Evolutionary conservation across 495 filamentous ascomycete species (phyloP).

Genomic region (Jackrogersella multiformis): DNA sequence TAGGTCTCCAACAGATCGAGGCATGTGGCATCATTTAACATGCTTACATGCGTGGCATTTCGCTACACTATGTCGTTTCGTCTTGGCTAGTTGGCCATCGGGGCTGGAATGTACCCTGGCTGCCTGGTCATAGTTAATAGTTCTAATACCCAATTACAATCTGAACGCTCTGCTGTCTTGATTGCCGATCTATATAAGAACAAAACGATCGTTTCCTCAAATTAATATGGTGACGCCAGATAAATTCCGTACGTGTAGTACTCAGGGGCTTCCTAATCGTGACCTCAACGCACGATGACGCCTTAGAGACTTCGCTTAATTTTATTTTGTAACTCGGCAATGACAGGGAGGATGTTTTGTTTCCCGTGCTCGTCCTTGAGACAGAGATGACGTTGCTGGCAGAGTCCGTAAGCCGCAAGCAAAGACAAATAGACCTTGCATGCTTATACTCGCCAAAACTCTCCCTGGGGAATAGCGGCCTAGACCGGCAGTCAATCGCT

Average conservation of each 20-base stretch:
- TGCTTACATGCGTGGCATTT: constrained; percentile 9
- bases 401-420: neutral
- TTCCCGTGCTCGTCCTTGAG: neutral
- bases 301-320: neutral
- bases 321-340: neutral
- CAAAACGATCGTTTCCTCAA: neutral
- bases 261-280: neutral
- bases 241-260: neutral
- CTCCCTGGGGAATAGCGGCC: neutral
- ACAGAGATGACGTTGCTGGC: too few relatives aligned
- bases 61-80: neutral
- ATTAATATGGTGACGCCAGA: neutral
- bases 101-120: neutral
- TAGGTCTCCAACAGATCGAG: constrained; percentile 1
- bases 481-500: too few relatives aligned
- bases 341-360: neutral
- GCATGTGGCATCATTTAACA: constrained; percentile 11
- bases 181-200: neutral
- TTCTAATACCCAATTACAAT: constrained; percentile 9
- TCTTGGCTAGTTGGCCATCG: neutral
- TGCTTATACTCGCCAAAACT: constrained; percentile 9
- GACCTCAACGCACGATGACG: neutral
- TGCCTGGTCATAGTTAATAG: constrained; percentile 13
- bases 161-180: neutral
- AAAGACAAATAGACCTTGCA: neutral